Evolutionary conservation across 441 rosid genomes (phyloP).

Genomic region (Syzygium malaccense): DNA sequence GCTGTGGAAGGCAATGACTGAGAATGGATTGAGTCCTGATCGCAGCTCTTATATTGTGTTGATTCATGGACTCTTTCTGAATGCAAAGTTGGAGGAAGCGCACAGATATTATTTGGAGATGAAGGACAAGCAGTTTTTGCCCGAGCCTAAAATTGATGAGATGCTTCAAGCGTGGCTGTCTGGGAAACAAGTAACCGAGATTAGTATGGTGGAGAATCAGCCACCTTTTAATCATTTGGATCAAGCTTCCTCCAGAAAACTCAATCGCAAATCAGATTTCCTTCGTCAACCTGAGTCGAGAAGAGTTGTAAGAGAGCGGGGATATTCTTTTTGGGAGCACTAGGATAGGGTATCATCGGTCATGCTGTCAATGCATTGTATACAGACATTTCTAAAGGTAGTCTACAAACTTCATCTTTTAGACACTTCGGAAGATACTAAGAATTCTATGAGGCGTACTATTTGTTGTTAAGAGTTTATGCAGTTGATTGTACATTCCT

Average conservation of each 20-base stretch:
- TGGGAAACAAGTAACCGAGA: conserved; percentile 46
- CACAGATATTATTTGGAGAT: conserved; percentile 63
- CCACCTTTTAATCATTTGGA: conserved; percentile 5
- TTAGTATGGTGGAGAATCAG: conserved; percentile 14
- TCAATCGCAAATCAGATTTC: conserved; percentile 30
- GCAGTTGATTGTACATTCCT: background rate
- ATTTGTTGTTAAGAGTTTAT: background rate
- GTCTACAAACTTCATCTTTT: background rate
- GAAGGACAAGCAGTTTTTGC: conserved; percentile 60
- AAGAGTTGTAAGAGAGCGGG: conserved; percentile 58
- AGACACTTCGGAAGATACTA: background rate
- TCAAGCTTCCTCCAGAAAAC: conserved; percentile 18
- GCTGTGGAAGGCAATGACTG: conserved; percentile 79
- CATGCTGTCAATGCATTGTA: background rate
- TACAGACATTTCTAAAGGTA: background rate
- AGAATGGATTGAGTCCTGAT: conserved; percentile 59
- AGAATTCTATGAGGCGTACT: background rate
- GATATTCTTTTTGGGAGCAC: conserved; percentile 59
- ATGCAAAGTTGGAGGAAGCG: conserved; percentile 79
- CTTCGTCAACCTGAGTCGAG: conserved; percentile 54
- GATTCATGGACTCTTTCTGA: conserved; percentile 85
- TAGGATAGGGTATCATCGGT: conserved; percentile 9
- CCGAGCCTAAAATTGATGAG: conserved; percentile 62
- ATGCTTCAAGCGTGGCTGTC: conserved; percentile 71
- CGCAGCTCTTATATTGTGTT: conserved; percentile 73